These are phyloP conservation scores for Trichoderma aggressivum DNA, from an alignment of 2,329 filamentous ascomycete species.

Conservation along the genomic window DNA sequence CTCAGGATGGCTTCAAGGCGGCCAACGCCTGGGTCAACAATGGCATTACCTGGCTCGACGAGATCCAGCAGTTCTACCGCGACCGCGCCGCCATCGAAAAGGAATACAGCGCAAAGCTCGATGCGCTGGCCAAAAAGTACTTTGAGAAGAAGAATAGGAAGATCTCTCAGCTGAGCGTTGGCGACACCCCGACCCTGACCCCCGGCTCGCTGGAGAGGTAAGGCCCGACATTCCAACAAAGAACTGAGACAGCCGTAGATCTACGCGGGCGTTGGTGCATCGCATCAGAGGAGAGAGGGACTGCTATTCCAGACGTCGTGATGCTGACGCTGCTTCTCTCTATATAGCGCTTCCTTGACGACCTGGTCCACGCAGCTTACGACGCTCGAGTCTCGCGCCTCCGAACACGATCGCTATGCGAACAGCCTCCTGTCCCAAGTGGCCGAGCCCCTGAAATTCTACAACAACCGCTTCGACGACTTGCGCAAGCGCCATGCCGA, in stretches of 20 bases:
- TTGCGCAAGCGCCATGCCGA: conserved; percentile 87
- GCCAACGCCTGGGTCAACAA: conserved; percentile 88
- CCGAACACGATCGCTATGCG: conserved; percentile 83
- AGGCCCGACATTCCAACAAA: neutral
- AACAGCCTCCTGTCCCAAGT: conserved; percentile 75
- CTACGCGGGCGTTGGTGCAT: neutral
- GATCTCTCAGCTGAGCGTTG: conserved; percentile 81
- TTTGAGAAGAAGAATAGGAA: conserved; percentile 96
- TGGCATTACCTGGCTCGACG: conserved; percentile 92
- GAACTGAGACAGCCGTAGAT: neutral
- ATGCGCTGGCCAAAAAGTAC: conserved; percentile 87
- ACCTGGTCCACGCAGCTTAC: conserved; percentile 95
- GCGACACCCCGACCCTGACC: conserved; percentile 87
- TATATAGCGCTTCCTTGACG: conserved; percentile 77
- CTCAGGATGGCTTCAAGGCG: conserved; percentile 90
- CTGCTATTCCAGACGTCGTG: neutral
- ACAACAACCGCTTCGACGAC: conserved; percentile 77
- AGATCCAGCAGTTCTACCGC: conserved; percentile 95
- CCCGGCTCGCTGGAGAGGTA: conserved; percentile 91
- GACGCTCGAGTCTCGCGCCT: conserved; percentile 81
- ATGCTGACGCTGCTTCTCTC: neutral
- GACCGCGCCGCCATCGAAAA: conserved; percentile 93
- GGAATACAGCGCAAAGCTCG: conserved; percentile 89
- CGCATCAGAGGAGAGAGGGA: neutral
- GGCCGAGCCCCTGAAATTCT: conserved; percentile 79